Conservation (phyloP, 768 basidiomycete genomes). For the Boletus reticuloceps region DNA sequence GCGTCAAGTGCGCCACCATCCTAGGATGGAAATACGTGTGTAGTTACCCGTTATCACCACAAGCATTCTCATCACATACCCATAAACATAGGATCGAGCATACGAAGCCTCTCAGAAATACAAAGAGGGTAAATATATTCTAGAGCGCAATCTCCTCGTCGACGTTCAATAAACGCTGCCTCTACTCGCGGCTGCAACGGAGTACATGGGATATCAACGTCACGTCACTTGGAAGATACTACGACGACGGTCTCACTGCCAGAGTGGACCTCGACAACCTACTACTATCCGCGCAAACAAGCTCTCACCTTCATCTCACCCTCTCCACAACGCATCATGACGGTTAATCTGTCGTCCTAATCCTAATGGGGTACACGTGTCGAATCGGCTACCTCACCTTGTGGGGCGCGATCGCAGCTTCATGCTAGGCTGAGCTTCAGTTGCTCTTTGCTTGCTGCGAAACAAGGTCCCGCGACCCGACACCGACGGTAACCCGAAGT, state of each 20-base stretch:
- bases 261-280: constrained; percentile 14
- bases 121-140: constrained; percentile 98
- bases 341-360: constrained; percentile 22
- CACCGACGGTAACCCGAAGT: constrained; percentile 11
- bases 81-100: constrained; percentile 72
- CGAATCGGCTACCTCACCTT: constrained; percentile 8
- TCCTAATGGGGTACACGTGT: constrained; percentile 23
- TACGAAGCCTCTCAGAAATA: constrained; percentile 91
- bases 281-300: constrained; percentile 4
- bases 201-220: no score
- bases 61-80: constrained; percentile 1
- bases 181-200: constrained; percentile 7
- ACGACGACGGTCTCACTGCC: constrained; percentile 12
- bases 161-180: constrained; percentile 68
- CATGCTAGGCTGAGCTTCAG: neutral
- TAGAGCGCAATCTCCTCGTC: constrained; percentile 87
- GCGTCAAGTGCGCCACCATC: constrained; percentile 80
- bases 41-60: neutral
- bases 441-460: constrained; percentile 1
- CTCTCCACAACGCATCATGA: constrained; percentile 16
- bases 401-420: constrained; percentile 1
- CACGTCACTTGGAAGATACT: no score
- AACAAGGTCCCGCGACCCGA: constrained; percentile 10
- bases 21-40: constrained; percentile 98
- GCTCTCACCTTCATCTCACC: constrained; percentile 15